These are phyloP conservation scores for Arthroderma uncinatum DNA, from an alignment of 2,329 filamentous ascomycete genomes.

Conservation along the genomic window DNA sequence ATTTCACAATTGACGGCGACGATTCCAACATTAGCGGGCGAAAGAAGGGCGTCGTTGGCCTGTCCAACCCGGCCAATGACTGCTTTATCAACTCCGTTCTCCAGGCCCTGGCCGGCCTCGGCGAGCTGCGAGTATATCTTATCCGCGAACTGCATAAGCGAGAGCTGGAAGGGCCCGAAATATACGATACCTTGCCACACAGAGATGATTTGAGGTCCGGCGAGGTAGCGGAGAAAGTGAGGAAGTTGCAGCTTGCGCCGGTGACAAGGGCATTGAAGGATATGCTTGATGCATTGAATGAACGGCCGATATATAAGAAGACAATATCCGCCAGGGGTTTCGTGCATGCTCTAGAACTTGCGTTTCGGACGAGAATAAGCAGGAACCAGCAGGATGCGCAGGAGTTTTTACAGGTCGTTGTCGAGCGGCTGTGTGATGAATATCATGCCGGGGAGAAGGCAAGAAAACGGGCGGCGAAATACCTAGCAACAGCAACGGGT, in stretches of 20 bases:
- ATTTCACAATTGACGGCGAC: slow-evolving; percentile 84
- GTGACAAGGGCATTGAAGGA: slow-evolving; percentile 84
- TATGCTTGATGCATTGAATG: slow-evolving; percentile 83
- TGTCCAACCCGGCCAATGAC: slow-evolving; percentile 86
- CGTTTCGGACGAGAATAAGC: slow-evolving; percentile 83
- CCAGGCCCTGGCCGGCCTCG: slow-evolving; percentile 81
- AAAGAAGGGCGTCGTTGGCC: slow-evolving; percentile 79
- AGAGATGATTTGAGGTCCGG: slow-evolving; percentile 29
- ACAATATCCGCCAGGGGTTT: slow-evolving; percentile 82
- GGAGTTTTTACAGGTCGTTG: slow-evolving; percentile 89
- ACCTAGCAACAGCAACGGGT: background rate
- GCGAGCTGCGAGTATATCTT: slow-evolving; percentile 79
- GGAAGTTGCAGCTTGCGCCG: slow-evolving; percentile 62
- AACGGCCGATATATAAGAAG: slow-evolving; percentile 86
- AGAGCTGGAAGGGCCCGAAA: slow-evolving; percentile 61
- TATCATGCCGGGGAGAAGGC: slow-evolving; percentile 76
- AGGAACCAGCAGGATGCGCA: slow-evolving; percentile 95
- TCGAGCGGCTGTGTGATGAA: slow-evolving; percentile 85
- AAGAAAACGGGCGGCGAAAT: slow-evolving; percentile 35
- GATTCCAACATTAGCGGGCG: slow-evolving; percentile 48
- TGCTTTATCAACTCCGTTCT: slow-evolving; percentile 96
- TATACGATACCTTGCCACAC: slow-evolving; percentile 56
- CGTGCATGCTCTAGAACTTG: slow-evolving; percentile 68
- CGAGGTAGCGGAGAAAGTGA: slow-evolving; percentile 38
- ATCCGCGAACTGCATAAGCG: slow-evolving; percentile 84